Percentiles rank a stretch among this genome's conserved stretches.
Conservation (phyloP, 1,284 basidiomycete genomes). For the Papiliotrema terrestris region DNA sequence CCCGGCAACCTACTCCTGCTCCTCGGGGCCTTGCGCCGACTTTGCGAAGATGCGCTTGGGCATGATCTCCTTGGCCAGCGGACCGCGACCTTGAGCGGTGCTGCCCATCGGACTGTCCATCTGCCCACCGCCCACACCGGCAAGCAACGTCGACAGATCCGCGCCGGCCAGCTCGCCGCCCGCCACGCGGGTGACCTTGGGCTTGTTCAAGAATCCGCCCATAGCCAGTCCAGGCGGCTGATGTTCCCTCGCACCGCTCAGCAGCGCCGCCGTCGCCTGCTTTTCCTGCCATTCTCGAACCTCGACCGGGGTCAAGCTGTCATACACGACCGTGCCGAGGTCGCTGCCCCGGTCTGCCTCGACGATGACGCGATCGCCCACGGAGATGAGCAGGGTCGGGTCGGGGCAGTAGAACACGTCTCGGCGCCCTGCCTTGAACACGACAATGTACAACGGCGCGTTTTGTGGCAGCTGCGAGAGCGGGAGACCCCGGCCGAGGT, state of each 20-base stretch:
- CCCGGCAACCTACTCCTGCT: conserved; percentile 65
- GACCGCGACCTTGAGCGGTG: conserved; percentile 31
- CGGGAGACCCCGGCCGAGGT: conserved; percentile 86
- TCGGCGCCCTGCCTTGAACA: conserved; percentile 94
- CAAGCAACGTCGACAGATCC: conserved; percentile 36
- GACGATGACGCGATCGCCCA: conserved; percentile 91
- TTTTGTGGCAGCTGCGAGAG: conserved; percentile 73
- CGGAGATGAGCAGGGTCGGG: conserved; percentile 53
- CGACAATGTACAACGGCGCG: conserved; percentile 91
- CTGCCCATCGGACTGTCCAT: conserved; percentile 30
- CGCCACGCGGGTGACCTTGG: neutral
- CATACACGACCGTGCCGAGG: conserved; percentile 83
- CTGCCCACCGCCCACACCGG: conserved; percentile 41
- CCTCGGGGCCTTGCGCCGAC: conserved; percentile 64
- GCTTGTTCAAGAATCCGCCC: conserved; percentile 13
- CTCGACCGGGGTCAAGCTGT: conserved; percentile 83
- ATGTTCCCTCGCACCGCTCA: conserved; percentile 45
- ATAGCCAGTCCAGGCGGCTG: conserved; percentile 50
- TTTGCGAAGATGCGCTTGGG: conserved; percentile 97
- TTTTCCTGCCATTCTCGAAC: conserved; percentile 84
- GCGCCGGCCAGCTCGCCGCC: conserved; percentile 46
- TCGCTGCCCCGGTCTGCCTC: conserved; percentile 92
- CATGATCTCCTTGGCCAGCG: conserved; percentile 72
- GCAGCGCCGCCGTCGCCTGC: conserved; percentile 53
- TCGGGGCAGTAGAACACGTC: conserved; percentile 88